phyloP scores from a whole-genome alignment of 1,139 yeast genomes.

The Yamadazyma kanchanaburiensis region DNA sequence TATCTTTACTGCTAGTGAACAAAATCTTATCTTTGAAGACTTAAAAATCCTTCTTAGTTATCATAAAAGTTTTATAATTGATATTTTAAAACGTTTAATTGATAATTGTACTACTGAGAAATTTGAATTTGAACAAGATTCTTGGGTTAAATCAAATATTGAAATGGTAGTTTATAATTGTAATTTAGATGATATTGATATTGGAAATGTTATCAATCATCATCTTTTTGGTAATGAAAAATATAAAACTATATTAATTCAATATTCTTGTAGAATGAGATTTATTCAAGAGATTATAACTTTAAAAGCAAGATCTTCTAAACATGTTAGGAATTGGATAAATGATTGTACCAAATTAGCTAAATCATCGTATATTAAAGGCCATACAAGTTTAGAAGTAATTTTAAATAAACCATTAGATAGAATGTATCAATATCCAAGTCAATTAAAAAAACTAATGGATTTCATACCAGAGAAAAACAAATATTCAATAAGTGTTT shows the following conservation, averaged over 20 bases:
- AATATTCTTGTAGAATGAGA: slow-evolving; percentile 4
- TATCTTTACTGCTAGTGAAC: slow-evolving; percentile 13
- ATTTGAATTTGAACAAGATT: slow-evolving; percentile 6
- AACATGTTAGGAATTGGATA: slow-evolving; percentile 12
- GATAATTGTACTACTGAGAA: background rate
- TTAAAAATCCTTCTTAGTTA: slow-evolving; percentile 1
- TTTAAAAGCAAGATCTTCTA: slow-evolving; percentile 3
- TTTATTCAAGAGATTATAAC: slow-evolving; percentile 5
- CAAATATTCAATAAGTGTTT: slow-evolving; percentile 10
- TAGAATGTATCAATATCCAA: slow-evolving; percentile 14
- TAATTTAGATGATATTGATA: slow-evolving; percentile 13
- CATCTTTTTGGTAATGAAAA: slow-evolving; percentile 7
- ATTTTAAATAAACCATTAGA: slow-evolving; percentile 13
- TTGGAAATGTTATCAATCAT: slow-evolving; percentile 15
- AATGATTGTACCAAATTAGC: slow-evolving; percentile 10
- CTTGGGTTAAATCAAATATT: slow-evolving; percentile 10
- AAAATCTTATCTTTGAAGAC: slow-evolving; percentile 14
- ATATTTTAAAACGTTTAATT: slow-evolving; percentile 1
- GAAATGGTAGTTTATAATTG: slow-evolving; percentile 17
- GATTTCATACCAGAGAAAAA: slow-evolving; percentile 10
- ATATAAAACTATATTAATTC: slow-evolving; percentile 4
- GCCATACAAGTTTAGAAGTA: slow-evolving; percentile 6
- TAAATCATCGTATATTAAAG: slow-evolving; percentile 1
- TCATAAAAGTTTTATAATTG: slow-evolving; percentile 5
- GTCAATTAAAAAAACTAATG: slow-evolving; percentile 13